A percentile compares a stretch with the other conserved stretches of the same genome.
phyloP scores from a whole-genome alignment of 495 filamentous ascomycete genomes.

The Neurospora sp. region DNA sequence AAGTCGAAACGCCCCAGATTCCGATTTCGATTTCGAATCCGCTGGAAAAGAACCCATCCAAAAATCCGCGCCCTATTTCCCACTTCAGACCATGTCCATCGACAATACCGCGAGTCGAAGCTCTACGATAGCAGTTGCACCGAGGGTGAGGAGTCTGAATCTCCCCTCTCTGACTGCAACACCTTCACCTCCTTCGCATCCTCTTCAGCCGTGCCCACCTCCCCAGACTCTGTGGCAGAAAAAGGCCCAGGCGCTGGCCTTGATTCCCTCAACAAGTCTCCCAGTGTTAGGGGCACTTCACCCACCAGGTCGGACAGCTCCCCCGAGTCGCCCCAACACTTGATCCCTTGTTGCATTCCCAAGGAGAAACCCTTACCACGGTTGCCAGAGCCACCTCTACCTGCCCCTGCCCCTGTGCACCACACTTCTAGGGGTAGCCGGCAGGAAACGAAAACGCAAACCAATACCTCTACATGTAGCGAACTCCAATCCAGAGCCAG shows the following conservation, averaged over 20 bases:
- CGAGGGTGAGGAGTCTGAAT: not conserved
- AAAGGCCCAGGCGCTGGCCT: not conserved
- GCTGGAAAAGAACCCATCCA: not conserved
- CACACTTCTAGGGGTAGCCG: not conserved
- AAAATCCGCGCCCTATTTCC: not conserved
- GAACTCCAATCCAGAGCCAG: not conserved
- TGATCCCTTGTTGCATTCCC: accelerated
- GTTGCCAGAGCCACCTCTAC: not conserved
- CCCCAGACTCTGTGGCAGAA: not conserved
- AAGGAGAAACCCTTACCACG: not conserved
- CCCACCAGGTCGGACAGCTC: not conserved
- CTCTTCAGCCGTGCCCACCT: not conserved
- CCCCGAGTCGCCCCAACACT: not conserved
- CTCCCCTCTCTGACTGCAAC: not conserved
- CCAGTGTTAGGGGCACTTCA: not conserved
- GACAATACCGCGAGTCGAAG: not conserved
- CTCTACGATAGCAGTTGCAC: not conserved
- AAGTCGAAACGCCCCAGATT: not conserved
- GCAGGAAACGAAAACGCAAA: not conserved
- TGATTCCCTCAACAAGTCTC: not conserved
- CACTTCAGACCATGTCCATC: not conserved
- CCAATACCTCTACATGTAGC: no score
- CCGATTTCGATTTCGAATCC: not conserved
- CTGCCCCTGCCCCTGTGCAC: no score
- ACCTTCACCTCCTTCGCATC: not conserved